Percentiles rank a stretch among this genome's conserved stretches.
These are phyloP conservation scores for Kodamaea alishanica DNA, from an alignment of 1,139 yeast genomes.

Conservation along the genomic window DNA sequence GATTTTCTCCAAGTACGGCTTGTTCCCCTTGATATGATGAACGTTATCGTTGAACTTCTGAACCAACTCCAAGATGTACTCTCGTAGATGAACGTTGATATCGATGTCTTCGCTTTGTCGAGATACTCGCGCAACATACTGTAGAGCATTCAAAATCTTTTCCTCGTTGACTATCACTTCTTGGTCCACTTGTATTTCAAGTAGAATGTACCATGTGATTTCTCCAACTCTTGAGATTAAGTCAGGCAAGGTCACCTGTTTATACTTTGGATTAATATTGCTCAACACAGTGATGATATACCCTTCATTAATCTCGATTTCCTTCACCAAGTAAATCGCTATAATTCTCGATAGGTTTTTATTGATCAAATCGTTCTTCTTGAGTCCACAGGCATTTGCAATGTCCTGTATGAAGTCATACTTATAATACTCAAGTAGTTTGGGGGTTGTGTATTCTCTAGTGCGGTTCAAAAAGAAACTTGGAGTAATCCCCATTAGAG, in stretches of 20 bases:
- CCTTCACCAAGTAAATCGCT: conserved; percentile 39
- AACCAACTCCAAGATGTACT: conserved; percentile 70
- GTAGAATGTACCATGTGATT: conserved; percentile 39
- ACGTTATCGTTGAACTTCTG: conserved; percentile 77
- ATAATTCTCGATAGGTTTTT: conserved; percentile 38
- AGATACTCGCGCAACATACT: conserved; percentile 34
- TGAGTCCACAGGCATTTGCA: conserved; percentile 34
- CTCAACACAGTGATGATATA: conserved; percentile 53
- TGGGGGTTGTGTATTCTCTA: conserved; percentile 72
- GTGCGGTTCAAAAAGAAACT: conserved; percentile 66
- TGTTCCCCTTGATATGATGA: conserved; percentile 66
- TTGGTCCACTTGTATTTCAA: conserved; percentile 35
- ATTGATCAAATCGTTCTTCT: conserved; percentile 34
- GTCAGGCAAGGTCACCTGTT: conserved; percentile 34
- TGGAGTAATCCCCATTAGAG: conserved; percentile 59
- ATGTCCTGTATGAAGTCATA: conserved; percentile 59
- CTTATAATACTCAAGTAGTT: conserved; percentile 62
- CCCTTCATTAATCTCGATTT: conserved; percentile 40
- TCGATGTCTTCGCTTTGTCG: conserved; percentile 11
- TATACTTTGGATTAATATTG: conserved; percentile 49
- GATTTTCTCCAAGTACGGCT: conserved; percentile 68
- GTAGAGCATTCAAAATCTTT: conserved; percentile 38
- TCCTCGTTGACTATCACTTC: conserved; percentile 22
- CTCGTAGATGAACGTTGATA: conserved; percentile 39
- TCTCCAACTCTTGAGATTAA: conserved; percentile 45